Percentiles rank a stretch among this genome's conserved stretches.
Evolutionary conservation across 2,329 filamentous ascomycete genomes (phyloP).

Genomic region (Colletotrichum eremochloae): DNA sequence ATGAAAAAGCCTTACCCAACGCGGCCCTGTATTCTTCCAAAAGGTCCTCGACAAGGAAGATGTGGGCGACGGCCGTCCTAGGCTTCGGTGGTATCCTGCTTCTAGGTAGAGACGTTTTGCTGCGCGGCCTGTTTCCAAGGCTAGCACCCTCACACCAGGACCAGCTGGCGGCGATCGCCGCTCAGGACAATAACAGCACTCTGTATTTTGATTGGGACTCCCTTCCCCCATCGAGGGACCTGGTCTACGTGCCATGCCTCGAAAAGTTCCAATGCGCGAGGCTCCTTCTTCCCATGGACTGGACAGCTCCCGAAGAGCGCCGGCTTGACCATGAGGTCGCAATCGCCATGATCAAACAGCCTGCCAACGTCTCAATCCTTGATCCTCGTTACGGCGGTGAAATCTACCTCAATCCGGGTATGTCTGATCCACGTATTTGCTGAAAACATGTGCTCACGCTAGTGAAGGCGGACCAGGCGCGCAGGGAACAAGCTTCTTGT

Average conservation of each 20-base stretch:
- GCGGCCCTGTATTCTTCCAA: too few species aligned
- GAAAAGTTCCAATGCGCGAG: slow-evolving; percentile 55
- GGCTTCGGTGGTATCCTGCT: background rate
- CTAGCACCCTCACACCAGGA: background rate
- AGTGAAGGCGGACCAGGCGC: slow-evolving; percentile 9
- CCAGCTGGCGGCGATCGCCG: background rate
- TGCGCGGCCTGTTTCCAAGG: background rate
- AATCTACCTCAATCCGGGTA: slow-evolving; percentile 59
- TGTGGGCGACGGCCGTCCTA: background rate
- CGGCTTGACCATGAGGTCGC: slow-evolving; percentile 48
- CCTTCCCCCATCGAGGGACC: slow-evolving; percentile 50
- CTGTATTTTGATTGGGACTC: slow-evolving; percentile 52
- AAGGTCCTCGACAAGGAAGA: background rate
- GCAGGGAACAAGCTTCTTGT: slow-evolving; percentile 3
- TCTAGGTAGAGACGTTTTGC: background rate
- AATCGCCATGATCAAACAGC: slow-evolving; percentile 57
- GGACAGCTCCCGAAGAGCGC: slow-evolving; percentile 44
- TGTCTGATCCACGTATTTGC: background rate
- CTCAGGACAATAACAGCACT: background rate
- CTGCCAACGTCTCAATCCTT: slow-evolving; percentile 53
- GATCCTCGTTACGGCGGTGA: slow-evolving; percentile 57
- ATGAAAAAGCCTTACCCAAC: background rate
- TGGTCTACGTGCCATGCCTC: slow-evolving; percentile 58
- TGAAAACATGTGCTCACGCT: too few species aligned
- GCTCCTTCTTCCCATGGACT: slow-evolving; percentile 59